phyloP scores from a whole-genome alignment of 345 rosid species.

The Theobroma cacao region DNA sequence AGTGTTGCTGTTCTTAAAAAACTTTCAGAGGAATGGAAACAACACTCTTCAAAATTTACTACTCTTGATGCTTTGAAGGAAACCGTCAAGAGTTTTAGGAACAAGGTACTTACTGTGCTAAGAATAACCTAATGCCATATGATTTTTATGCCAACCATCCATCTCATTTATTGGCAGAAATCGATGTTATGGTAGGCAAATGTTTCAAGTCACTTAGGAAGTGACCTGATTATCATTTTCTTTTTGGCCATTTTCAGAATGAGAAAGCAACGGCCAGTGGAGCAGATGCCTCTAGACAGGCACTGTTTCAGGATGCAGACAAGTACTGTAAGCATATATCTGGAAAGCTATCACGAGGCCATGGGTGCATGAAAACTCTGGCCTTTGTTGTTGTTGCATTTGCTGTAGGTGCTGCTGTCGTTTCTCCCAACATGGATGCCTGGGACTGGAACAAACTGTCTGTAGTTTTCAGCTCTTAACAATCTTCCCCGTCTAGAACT shows the following conservation, averaged over 20 bases:
- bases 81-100: conserved; percentile 51
- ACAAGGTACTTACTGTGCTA: conserved; percentile 38
- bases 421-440: conserved; percentile 31
- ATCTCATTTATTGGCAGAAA: neutral
- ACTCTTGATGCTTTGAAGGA: conserved; percentile 45
- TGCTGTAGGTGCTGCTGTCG: conserved; percentile 48
- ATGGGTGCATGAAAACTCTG: conserved; percentile 44
- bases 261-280: conserved; percentile 46
- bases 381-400: conserved; percentile 37
- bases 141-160: neutral
- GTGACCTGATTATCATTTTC: conserved; percentile 6
- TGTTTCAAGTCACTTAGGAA: neutral
- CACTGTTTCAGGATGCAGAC: conserved; percentile 48
- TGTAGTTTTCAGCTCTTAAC: conserved; percentile 28
- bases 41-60: conserved; percentile 43
- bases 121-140: neutral
- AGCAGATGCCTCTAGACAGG: conserved; percentile 27
- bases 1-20: conserved; percentile 52
- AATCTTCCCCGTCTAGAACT: conserved; percentile 6
- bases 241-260: conserved; percentile 37
- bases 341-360: conserved; percentile 47
- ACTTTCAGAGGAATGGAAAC: conserved; percentile 61
- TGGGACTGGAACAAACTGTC: conserved; percentile 38
- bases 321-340: conserved; percentile 50
- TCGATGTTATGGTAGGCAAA: neutral